Evolutionary conservation across 495 filamentous ascomycete species (phyloP).

Genomic region (Cladorrhinum samala): DNA sequence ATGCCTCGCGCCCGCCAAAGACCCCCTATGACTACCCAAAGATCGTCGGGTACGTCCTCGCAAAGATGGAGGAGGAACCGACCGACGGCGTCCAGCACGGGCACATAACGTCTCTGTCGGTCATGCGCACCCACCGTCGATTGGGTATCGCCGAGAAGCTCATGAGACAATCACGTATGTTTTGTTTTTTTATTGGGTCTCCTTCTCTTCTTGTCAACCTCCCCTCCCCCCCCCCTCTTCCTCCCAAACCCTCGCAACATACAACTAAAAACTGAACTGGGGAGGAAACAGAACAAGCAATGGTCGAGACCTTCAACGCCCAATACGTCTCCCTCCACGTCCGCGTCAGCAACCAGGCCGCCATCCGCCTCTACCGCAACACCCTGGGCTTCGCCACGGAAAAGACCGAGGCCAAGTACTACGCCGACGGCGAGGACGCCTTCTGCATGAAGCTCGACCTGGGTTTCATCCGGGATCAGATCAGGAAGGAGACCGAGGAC

Average conservation of each 20-base stretch:
- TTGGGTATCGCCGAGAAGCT: slow-evolving; percentile 92
- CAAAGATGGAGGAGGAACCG: slow-evolving; percentile 99
- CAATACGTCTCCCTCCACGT: slow-evolving; percentile 94
- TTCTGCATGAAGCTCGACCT: slow-evolving; percentile 89
- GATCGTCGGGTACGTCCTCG: slow-evolving; percentile 97
- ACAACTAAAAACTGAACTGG: not conserved
- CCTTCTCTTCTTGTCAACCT: too few species aligned
- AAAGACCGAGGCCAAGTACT: slow-evolving; percentile 89
- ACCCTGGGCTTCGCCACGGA: slow-evolving; percentile 88
- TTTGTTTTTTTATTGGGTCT: slow-evolving; percentile 2
- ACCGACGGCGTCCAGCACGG: slow-evolving; percentile 86
- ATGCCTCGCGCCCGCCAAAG: slow-evolving; percentile 68
- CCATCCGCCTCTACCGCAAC: slow-evolving; percentile 84
- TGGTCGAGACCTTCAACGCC: slow-evolving; percentile 88
- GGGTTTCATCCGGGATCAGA: slow-evolving; percentile 49
- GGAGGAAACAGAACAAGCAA: slow-evolving; percentile 66
- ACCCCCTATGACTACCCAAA: slow-evolving; percentile 85
- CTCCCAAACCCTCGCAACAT: not conserved
- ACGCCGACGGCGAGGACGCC: slow-evolving; percentile 96
- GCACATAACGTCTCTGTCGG: slow-evolving; percentile 90
- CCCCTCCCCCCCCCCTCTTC: not conserved
- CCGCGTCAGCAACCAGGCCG: slow-evolving; percentile 85
- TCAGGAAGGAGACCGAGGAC: slow-evolving; percentile 32
- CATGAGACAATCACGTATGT: slow-evolving; percentile 92
- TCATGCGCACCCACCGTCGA: slow-evolving; percentile 91